A percentile compares a stretch with the other conserved stretches of the same genome.
phyloP scores from a whole-genome alignment of 345 rosid species.

The Eucalyptus caleyi region DNA sequence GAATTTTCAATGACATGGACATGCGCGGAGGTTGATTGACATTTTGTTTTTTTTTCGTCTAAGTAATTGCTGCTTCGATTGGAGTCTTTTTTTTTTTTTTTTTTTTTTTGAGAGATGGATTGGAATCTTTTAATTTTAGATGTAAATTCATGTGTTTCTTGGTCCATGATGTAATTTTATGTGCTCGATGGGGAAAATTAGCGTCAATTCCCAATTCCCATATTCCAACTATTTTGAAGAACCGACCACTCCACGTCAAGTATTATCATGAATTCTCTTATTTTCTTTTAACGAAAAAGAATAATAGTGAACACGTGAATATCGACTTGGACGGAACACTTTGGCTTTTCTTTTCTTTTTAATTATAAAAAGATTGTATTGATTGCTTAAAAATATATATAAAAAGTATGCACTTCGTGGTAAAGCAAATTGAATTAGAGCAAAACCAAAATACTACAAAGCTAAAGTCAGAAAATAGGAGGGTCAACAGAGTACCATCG shows the following conservation, averaged over 20 bases:
- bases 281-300: not conserved
- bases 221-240: not conserved
- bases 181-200: not conserved
- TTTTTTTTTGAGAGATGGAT: not conserved
- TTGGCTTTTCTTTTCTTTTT: not conserved
- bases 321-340: not conserved
- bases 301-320: not conserved
- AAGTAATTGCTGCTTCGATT: not conserved
- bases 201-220: not conserved
- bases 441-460: not conserved
- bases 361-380: too few species aligned
- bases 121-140: not conserved
- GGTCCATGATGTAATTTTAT: not conserved
- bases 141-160: not conserved
- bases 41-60: not conserved
- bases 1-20: not conserved
- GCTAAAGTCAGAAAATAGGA: not conserved
- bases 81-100: not conserved
- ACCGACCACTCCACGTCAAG: not conserved
- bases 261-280: not conserved
- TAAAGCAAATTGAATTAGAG: not conserved
- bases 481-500: not conserved
- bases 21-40: not conserved
- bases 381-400: not conserved
- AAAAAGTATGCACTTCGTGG: fast-evolving